Evolutionary conservation across 2,329 filamentous ascomycete genomes (phyloP).

Genomic region (Dactylellina drechsleri): DNA sequence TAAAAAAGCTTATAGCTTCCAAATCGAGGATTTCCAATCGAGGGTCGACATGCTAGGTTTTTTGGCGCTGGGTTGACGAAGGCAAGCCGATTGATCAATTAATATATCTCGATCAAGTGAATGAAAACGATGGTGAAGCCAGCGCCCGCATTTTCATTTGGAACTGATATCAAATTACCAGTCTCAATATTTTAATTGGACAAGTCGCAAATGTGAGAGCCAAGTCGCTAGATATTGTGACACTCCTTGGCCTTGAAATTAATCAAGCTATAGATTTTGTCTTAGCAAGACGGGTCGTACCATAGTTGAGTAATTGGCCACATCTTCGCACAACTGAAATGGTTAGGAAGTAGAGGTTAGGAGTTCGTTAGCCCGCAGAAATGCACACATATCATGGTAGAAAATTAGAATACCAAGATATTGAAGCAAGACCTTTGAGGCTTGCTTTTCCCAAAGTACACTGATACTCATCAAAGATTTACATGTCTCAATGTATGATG

Average conservation of each 20-base stretch:
- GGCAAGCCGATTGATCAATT: constrained; percentile 1
- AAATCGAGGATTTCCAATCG: background rate
- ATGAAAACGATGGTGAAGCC: background rate
- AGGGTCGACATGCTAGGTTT: background rate
- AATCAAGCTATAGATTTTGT: background rate
- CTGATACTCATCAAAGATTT: no score
- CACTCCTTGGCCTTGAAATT: background rate
- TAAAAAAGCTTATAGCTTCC: background rate
- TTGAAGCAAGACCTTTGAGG: no score
- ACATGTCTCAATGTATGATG: no score
- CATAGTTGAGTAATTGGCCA: no score
- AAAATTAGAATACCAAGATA: no score
- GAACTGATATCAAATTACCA: background rate
- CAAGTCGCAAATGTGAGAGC: background rate
- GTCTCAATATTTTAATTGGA: background rate
- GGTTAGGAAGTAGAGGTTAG: no score
- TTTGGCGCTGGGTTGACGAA: background rate
- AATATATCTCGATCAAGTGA: background rate
- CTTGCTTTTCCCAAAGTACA: no score
- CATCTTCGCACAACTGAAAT: no score
- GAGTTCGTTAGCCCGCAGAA: no score
- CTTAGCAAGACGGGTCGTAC: no score
- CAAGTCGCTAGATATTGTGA: background rate
- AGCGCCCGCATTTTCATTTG: background rate
- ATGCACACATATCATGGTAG: no score